phyloP scores from a whole-genome alignment of 140 eudicot genomes.

The Ambrosia hybrid region DNA sequence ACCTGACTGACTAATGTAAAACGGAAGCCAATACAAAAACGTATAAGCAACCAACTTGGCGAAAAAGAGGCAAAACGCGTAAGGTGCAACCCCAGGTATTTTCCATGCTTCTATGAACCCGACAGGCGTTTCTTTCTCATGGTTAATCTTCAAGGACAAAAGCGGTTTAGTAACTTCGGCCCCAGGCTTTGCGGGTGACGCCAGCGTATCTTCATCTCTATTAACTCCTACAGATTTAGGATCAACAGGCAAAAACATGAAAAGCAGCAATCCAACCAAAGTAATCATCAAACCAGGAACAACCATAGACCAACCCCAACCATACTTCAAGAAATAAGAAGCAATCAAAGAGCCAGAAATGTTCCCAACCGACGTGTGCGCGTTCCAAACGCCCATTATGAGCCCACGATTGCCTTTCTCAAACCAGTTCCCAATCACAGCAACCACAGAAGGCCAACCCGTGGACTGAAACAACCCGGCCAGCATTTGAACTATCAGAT shows the following conservation, averaged over 20 bases:
- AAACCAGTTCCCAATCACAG: slow-evolving; percentile 95
- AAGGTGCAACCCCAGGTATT: slow-evolving; percentile 94
- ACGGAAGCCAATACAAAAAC: slow-evolving; percentile 95
- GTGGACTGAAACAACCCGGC: slow-evolving; percentile 95
- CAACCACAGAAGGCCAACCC: slow-evolving; percentile 99
- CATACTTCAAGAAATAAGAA: slow-evolving; percentile 70
- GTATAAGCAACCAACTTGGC: slow-evolving; percentile 94
- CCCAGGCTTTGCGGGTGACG: slow-evolving; percentile 29
- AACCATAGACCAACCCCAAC: slow-evolving; percentile 98
- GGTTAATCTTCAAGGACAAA: slow-evolving; percentile 26
- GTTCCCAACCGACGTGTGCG: slow-evolving; percentile 90
- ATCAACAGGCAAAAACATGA: slow-evolving; percentile 64
- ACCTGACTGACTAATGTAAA: slow-evolving; percentile 97
- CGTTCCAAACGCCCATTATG: slow-evolving; percentile 96
- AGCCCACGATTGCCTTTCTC: slow-evolving; percentile 87
- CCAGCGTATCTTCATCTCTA: slow-evolving; percentile 32
- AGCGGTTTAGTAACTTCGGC: slow-evolving; percentile 51
- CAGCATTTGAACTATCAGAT: slow-evolving; percentile 75
- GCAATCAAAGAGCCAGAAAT: slow-evolving; percentile 86
- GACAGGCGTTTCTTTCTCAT: slow-evolving; percentile 50
- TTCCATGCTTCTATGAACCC: slow-evolving; percentile 90
- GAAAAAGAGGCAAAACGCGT: slow-evolving; percentile 89
- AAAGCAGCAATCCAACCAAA: slow-evolving; percentile 58
- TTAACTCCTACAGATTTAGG: slow-evolving; percentile 67
- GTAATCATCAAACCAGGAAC: slow-evolving; percentile 72